These are phyloP conservation scores for Linderina pennispora DNA, from an alignment of 192 early-diverging fungal species.

Conservation along the genomic window DNA sequence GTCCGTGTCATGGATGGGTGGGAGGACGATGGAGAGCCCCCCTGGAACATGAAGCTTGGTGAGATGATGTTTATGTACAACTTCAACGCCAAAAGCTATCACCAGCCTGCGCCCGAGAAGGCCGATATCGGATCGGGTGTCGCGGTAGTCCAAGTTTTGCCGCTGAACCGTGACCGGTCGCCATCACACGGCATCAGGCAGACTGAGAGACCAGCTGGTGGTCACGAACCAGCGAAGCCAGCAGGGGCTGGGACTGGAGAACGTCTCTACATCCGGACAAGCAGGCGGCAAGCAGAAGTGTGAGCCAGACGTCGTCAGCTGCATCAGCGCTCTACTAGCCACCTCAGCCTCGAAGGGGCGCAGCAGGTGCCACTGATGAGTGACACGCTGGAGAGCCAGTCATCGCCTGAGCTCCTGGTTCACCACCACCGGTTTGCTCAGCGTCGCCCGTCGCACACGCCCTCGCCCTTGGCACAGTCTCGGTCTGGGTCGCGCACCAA, in stretches of 20 bases:
- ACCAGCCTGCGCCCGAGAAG: slow-evolving; percentile 22
- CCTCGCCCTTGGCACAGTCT: slow-evolving; percentile 6
- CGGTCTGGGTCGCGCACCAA: not conserved
- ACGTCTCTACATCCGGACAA: no score
- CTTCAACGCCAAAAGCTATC: slow-evolving; percentile 14
- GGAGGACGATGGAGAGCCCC: slow-evolving; percentile 31
- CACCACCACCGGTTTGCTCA: slow-evolving; percentile 4
- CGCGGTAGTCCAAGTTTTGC: slow-evolving; percentile 24
- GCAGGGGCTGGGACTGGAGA: no score
- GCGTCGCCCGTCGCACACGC: slow-evolving; percentile 17
- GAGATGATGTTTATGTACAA: slow-evolving; percentile 39
- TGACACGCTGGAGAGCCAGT: not conserved
- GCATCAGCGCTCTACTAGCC: slow-evolving; percentile 14
- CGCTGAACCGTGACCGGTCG: slow-evolving; percentile 24
- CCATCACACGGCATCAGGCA: slow-evolving; percentile 32
- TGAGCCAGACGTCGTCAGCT: slow-evolving; percentile 2
- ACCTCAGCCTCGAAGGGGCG: slow-evolving; percentile 1
- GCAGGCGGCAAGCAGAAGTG: not conserved
- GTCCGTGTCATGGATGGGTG: slow-evolving; percentile 33
- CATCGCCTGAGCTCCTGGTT: slow-evolving; percentile 1
- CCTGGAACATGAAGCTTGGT: slow-evolving; percentile 30
- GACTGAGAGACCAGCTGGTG: no score
- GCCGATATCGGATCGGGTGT: slow-evolving; percentile 36
- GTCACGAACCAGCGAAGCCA: no score
- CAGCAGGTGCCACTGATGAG: not conserved